phyloP scores from a whole-genome alignment of 306 rosid genomes.

The Acacia melanoxylon region DNA sequence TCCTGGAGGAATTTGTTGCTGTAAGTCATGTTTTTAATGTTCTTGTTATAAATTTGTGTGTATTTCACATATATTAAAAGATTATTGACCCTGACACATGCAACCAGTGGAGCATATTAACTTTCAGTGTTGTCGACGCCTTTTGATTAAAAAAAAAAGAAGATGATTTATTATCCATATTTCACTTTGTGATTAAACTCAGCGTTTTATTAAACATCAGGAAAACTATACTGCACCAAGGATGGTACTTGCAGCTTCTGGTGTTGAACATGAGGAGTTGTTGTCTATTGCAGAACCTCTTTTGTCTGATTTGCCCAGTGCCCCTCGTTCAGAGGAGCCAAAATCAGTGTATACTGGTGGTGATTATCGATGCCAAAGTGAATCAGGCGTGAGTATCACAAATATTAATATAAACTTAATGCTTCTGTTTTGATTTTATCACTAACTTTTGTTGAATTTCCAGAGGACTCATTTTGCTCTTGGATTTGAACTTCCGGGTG shows the following conservation, averaged over 20 bases:
- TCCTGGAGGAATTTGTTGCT: conserved; percentile 81
- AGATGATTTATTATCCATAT: conserved; percentile 11
- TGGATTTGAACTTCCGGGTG: conserved; percentile 94
- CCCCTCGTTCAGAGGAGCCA: conserved; percentile 60
- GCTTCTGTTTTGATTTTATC: conserved; percentile 18
- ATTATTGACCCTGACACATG: background rate
- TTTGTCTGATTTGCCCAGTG: conserved; percentile 75
- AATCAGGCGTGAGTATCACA: conserved; percentile 68
- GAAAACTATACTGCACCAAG: conserved; percentile 84
- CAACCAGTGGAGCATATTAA: background rate
- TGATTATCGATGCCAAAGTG: conserved; percentile 81
- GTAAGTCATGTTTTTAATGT: conserved; percentile 55
- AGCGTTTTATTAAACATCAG: conserved; percentile 48
- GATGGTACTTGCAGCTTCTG: conserved; percentile 87
- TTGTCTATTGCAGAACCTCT: conserved; percentile 86
- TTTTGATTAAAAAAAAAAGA: background rate
- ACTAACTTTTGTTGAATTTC: conserved; percentile 39
- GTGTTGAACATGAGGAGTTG: conserved; percentile 89
- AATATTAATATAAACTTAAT: conserved; percentile 15
- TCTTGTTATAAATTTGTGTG: conserved; percentile 1
- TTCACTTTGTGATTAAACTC: conserved; percentile 16
- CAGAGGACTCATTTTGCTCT: conserved; percentile 94
- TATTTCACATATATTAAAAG: background rate
- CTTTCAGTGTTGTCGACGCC: background rate
- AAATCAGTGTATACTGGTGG: conserved; percentile 83